Evolutionary conservation across 2,329 filamentous ascomycete species (phyloP), one percentile per base, ranked within the genome.

Genomic region (Verticillium albo-atrum): DNA sequence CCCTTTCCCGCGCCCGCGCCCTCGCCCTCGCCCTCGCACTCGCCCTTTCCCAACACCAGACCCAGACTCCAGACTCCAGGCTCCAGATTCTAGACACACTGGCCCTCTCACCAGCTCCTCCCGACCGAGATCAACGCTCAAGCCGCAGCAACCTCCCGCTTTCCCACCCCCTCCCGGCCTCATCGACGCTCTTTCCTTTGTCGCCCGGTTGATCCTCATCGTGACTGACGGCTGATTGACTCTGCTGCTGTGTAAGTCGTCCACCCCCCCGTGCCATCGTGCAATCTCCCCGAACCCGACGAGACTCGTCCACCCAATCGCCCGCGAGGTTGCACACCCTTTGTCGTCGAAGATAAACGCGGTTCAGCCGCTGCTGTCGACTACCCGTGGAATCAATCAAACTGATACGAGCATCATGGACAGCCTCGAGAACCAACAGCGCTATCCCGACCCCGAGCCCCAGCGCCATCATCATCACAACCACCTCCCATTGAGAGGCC

Each of bases 121-220:
- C 37, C 37, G n/a, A 47, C 37, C 37, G 37, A 47, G 37, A 47
- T 20, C 37, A 20, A 47, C 37, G 37, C 37, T 47, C 37, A 47
- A 47, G 37, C 37, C 37, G 37, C 9, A 47, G 37, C 37, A 47
- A n/a, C 37, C n/a, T 23, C 37, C 37, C 37, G 6, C 37, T 23
- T 47, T 47, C 20, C 55, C 23, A 17, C 23, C 35, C n/a, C 34
- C 54, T 47, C 25, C 34, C 54, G 34, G 27, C 50, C 57, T 47
- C 54, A 56, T 58, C 62, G 62, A 62, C 62, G 58, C 53, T 63
- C 62, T 63, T 64, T 64, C 59, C 62, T 64, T 64, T 63, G 62
- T 64, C 62, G 62, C 54, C 54, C 9, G 23, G 37, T 47, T 12
- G 37, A 47, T 20, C 7, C 37, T 12, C 37, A 23, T 47, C 37